phyloP scores from a whole-genome alignment of 2,329 filamentous ascomycete genomes.

The Thielaviopsis ethacetica region DNA sequence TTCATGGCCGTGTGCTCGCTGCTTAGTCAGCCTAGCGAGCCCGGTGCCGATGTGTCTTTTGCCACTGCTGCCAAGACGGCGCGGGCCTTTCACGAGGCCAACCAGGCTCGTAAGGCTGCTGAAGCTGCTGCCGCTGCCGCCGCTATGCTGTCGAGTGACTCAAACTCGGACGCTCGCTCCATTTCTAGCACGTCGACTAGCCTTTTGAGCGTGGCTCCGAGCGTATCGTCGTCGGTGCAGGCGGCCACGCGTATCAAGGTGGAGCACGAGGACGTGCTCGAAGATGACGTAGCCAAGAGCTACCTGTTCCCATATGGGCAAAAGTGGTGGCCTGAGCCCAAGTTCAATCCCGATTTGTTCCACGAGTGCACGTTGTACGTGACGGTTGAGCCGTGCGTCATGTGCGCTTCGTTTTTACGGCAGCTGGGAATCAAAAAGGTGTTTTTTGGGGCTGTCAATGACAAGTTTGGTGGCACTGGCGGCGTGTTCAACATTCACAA shows the following conservation, averaged over 20 bases:
- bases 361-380: slow-evolving; percentile 71
- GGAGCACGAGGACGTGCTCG: slow-evolving; percentile 15
- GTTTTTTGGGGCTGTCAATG: slow-evolving; percentile 89
- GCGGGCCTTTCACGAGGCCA: slow-evolving; percentile 12
- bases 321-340: slow-evolving; percentile 21
- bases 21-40: slow-evolving; percentile 21
- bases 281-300: slow-evolving; percentile 36
- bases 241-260: slow-evolving; percentile 9
- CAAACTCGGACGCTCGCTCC: slow-evolving; percentile 6
- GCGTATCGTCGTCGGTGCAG: slow-evolving; percentile 8
- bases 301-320: slow-evolving; percentile 47
- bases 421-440: slow-evolving; percentile 80
- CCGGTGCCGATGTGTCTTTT: slow-evolving; percentile 8
- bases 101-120: slow-evolving; percentile 15
- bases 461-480: slow-evolving; percentile 91
- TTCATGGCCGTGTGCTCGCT: slow-evolving; percentile 64
- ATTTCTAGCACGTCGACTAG: slow-evolving; percentile 5
- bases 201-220: slow-evolving; percentile 8
- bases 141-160: slow-evolving; percentile 9
- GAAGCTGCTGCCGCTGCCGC: slow-evolving; percentile 24
- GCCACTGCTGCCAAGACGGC: slow-evolving; percentile 14
- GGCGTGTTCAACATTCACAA: slow-evolving; percentile 76
- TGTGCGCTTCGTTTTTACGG: slow-evolving; percentile 86
- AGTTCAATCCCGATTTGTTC: slow-evolving; percentile 17
- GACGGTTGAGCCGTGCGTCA: slow-evolving; percentile 95